Percentiles rank a stretch among this genome's conserved stretches.
phyloP scores from a whole-genome alignment of 1,284 basidiomycete species.

The Chondrostereum purpureum region DNA sequence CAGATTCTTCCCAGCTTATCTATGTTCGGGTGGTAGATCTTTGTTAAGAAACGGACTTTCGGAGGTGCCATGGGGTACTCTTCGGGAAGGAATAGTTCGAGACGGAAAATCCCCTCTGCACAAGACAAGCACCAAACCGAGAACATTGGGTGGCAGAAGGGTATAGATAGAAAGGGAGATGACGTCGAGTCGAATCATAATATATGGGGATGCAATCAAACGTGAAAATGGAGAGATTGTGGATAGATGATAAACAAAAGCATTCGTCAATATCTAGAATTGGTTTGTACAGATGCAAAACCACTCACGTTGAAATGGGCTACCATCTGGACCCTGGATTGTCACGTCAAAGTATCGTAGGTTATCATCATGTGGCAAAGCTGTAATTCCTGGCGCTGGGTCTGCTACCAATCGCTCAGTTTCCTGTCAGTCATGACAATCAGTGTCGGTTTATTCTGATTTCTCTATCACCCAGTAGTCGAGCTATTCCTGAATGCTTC shows the following conservation, averaged over 20 bases:
- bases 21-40: conserved; percentile 99
- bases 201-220: no score
- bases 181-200: no score
- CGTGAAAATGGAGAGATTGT: no score
- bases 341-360: conserved; percentile 98
- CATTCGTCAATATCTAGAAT: background rate
- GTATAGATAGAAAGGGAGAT: no score
- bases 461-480: no score
- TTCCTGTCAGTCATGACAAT: conserved; percentile 1
- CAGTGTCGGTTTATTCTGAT: background rate
- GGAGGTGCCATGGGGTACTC: conserved; percentile 99
- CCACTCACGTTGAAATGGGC: conserved; percentile 91
- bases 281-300: background rate
- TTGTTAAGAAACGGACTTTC: conserved; percentile 98
- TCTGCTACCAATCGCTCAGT: conserved; percentile 6
- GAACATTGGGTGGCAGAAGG: no score
- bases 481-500: no score
- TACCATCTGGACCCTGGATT: conserved; percentile 89
- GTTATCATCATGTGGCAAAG: conserved; percentile 94
- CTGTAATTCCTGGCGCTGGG: conserved; percentile 79
- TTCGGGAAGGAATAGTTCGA: conserved; percentile 96
- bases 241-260: no score
- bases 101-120: conserved; percentile 85
- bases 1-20: conserved; percentile 98
- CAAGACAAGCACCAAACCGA: background rate